A percentile compares a stretch with the other conserved stretches of the same genome.
phyloP scores from a whole-genome alignment of 1,284 basidiomycete species.

The Pisolithus thermaeus region DNA sequence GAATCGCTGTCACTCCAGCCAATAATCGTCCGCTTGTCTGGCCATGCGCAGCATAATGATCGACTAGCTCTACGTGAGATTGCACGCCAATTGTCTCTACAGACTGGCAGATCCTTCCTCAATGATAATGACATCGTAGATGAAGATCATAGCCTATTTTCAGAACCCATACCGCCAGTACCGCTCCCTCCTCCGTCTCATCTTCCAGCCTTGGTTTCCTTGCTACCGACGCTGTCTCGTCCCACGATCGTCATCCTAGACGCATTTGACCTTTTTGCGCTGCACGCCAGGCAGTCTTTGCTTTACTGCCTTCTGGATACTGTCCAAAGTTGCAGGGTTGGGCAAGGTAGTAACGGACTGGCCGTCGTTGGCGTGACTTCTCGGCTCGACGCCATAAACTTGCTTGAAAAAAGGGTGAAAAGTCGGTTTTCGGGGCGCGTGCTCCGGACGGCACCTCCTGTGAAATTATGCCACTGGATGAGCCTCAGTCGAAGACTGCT shows the following conservation, averaged over 20 bases:
- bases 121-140: conserved; percentile 35
- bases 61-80: conserved; percentile 90
- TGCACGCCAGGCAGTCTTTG: conserved; percentile 82
- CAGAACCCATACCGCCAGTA: conserved; percentile 28
- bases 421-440: conserved; percentile 92
- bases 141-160: conserved; percentile 36
- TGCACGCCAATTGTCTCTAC: conserved; percentile 70
- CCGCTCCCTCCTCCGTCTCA: conserved; percentile 67
- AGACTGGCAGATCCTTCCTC: conserved; percentile 55
- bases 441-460: conserved; percentile 65
- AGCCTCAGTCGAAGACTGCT: conserved; percentile 42
- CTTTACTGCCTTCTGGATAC: conserved; percentile 88
- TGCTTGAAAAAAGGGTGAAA: conserved; percentile 92
- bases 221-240: conserved; percentile 70
- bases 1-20: conserved; percentile 40
- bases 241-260: conserved; percentile 83
- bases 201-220: conserved; percentile 73
- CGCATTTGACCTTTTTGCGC: conserved; percentile 86
- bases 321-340: conserved; percentile 62
- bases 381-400: conserved; percentile 81
- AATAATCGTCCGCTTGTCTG: conserved; percentile 80
- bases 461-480: conserved; percentile 48
- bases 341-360: conserved; percentile 56
- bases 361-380: conserved; percentile 81
- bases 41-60: conserved; percentile 80